Conservation (phyloP, 108 stramenopile genomes). For the Cyclostephanos invisitatus region DNA sequence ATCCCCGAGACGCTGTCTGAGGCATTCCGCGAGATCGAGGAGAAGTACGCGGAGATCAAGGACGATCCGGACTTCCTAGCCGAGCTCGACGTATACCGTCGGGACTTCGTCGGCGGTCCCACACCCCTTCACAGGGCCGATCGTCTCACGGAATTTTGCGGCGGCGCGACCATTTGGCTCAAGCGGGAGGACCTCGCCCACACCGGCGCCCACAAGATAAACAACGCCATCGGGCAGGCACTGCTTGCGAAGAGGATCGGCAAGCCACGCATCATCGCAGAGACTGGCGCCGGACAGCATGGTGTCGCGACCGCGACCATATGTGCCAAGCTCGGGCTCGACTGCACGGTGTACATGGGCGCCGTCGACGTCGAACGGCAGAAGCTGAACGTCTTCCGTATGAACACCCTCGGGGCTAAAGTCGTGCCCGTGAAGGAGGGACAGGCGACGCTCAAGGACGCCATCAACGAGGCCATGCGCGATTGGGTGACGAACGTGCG, state of each 20-base stretch:
- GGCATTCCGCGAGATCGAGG: conserved; percentile 94
- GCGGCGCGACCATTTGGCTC: conserved; percentile 94
- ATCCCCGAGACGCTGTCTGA: conserved; percentile 97
- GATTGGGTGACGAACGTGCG: conserved; percentile 98
- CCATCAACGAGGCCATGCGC: conserved; percentile 98
- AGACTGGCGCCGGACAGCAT: conserved; percentile 97
- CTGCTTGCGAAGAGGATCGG: conserved; percentile 94
- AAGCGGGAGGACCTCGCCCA: conserved; percentile 97
- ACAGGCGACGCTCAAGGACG: conserved; percentile 93
- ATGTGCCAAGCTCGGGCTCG: conserved; percentile 94
- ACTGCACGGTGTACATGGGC: conserved; percentile 98
- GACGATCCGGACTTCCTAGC: conserved; percentile 90
- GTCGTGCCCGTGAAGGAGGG: conserved; percentile 93
- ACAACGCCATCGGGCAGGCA: conserved; percentile 97
- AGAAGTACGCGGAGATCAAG: conserved; percentile 82
- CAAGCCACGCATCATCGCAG: conserved; percentile 96
- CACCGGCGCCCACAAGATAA: conserved; percentile 98
- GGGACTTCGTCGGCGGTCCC: conserved; percentile 93
- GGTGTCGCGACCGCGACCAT: conserved; percentile 98
- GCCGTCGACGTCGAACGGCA: conserved; percentile 96
- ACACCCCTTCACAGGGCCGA: conserved; percentile 93
- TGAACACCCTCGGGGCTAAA: conserved; percentile 96
- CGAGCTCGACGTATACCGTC: conserved; percentile 88
- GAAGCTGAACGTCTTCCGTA: conserved; percentile 95
- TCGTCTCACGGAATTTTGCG: conserved; percentile 87